phyloP scores from a whole-genome alignment of 2,329 filamentous ascomycete species.

The Tolypocladium ovalisporum region DNA sequence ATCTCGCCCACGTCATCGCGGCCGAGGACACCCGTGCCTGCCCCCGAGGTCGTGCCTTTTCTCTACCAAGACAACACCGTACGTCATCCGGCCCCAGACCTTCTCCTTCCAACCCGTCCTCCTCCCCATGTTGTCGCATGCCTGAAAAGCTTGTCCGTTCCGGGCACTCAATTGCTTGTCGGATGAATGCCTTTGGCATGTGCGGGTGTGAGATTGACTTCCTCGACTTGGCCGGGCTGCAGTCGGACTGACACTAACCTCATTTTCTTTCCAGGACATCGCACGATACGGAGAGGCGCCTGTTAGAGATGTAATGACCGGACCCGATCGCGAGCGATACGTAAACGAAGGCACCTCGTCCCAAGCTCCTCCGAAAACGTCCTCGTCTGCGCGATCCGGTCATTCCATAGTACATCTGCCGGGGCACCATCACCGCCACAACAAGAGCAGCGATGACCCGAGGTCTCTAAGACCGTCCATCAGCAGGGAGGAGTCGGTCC shows the following conservation, averaged over 20 bases:
- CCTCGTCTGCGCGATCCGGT: slow-evolving; percentile 49
- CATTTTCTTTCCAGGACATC: slow-evolving; percentile 47
- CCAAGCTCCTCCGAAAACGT: slow-evolving; percentile 46
- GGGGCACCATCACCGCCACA: slow-evolving; percentile 55
- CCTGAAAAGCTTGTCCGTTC: not conserved
- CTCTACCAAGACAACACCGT: slow-evolving; percentile 76
- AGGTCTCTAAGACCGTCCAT: slow-evolving; percentile 59
- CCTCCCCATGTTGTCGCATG: not conserved
- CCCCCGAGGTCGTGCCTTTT: slow-evolving; percentile 95
- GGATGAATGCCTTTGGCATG: not conserved
- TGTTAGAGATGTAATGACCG: slow-evolving; percentile 57
- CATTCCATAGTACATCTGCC: slow-evolving; percentile 54
- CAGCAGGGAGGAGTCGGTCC: slow-evolving; percentile 57
- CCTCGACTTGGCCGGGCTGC: not conserved
- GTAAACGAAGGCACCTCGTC: slow-evolving; percentile 32
- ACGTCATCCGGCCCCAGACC: slow-evolving; percentile 22
- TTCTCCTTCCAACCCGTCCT: slow-evolving; percentile 10
- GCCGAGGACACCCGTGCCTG: slow-evolving; percentile 75
- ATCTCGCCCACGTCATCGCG: slow-evolving; percentile 66
- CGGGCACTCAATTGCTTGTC: not conserved
- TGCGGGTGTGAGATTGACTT: not conserved
- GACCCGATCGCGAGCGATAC: slow-evolving; percentile 60
- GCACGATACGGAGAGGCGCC: slow-evolving; percentile 68
- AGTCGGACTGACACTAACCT: not conserved
- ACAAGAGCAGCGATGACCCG: slow-evolving; percentile 56